Evolutionary conservation across 1,284 basidiomycete species (phyloP).

Genomic region (Heterobasidion parviporum): DNA sequence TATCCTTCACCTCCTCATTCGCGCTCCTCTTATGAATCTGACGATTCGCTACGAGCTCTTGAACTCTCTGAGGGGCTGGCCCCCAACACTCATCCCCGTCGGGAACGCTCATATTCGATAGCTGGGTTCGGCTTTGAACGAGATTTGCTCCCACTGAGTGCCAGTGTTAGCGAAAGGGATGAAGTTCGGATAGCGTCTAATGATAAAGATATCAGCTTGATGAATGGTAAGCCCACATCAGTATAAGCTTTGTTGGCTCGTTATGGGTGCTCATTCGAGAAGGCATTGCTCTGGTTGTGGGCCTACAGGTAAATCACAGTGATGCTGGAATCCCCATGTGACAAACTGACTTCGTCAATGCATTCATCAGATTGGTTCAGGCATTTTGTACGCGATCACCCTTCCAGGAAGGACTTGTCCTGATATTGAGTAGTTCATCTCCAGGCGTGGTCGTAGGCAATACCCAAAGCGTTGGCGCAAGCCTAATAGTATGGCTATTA

Average conservation of each 20-base stretch:
- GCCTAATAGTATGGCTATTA: conserved; percentile 71
- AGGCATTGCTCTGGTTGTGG: conserved; percentile 83
- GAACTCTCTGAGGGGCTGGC: conserved; percentile 63
- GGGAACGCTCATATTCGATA: conserved; percentile 60
- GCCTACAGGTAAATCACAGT: conserved; percentile 51
- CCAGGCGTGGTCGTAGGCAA: conserved; percentile 88
- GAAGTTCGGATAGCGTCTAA: conserved; percentile 32
- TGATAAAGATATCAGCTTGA: conserved; percentile 70
- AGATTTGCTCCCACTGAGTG: conserved; percentile 68
- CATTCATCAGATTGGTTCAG: conserved; percentile 69
- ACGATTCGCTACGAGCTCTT: conserved; percentile 67
- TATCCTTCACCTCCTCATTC: conserved; percentile 13
- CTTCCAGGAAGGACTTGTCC: neutral
- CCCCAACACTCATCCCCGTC: conserved; percentile 22
- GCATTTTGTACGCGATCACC: conserved; percentile 67
- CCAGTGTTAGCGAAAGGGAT: conserved; percentile 65
- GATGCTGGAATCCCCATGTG: neutral
- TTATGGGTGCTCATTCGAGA: neutral
- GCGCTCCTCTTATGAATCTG: conserved; percentile 55
- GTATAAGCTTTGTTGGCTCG: neutral
- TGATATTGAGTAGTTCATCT: conserved; percentile 53
- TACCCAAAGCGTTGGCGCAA: conserved; percentile 79
- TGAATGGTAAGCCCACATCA: conserved; percentile 52
- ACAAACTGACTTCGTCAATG: conserved; percentile 4
- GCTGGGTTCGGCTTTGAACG: conserved; percentile 73